Base-by-base conservation (phyloP, 768 basidiomycete genomes). In the Boletus speciosus region DNA sequence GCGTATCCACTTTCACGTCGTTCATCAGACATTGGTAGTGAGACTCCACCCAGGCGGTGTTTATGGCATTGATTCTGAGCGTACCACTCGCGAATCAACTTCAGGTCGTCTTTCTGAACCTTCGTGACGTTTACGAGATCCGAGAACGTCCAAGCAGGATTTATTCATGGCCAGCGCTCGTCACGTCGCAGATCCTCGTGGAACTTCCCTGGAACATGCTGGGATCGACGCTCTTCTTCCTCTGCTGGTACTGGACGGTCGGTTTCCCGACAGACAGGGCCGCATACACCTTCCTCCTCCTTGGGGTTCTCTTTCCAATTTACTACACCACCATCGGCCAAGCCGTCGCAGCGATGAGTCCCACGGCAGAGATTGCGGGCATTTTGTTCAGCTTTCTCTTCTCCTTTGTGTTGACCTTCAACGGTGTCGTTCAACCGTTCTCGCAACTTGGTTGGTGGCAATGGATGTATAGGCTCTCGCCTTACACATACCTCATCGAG, bases 171-270 rank as follows among this genome's bases (percentile, higher is more conserved):
- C 74, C 78, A 1, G 81, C 82, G 0, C 71, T 85, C 16, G 57
- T 83, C 25, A 78, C 81, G 0, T 74, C 83, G 0, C 79, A 81
- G 61, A 71, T 85, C 42, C 59, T 85, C 9, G 74, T 80, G 5
- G 84, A 84, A 56, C 48, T 85, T 1, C 84, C 84, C 2, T 84
- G 81, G 80, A 84, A 85, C 56, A 76, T 85, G 36, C 8, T 82
- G 5, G 79, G 80, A 31, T 81, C 83, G 1, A 72, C 76, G 0
- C 51, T 88, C 12, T 78, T 83, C 69, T 89, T 81, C 72, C 60
- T 85, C 49, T 81, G 78, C 60, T 88, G 85, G 85, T 88, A 78
- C 68, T 86, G 81, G 81, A 84, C 84, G 5, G 81, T 86, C 47
- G 85, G 85, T 0, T 83, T 83, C 61, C 73, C 74, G 9, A 71